phyloP scores from a whole-genome alignment of 202 grass and related monocot species.

The Bolboschoenoplectus hybrid region DNA sequence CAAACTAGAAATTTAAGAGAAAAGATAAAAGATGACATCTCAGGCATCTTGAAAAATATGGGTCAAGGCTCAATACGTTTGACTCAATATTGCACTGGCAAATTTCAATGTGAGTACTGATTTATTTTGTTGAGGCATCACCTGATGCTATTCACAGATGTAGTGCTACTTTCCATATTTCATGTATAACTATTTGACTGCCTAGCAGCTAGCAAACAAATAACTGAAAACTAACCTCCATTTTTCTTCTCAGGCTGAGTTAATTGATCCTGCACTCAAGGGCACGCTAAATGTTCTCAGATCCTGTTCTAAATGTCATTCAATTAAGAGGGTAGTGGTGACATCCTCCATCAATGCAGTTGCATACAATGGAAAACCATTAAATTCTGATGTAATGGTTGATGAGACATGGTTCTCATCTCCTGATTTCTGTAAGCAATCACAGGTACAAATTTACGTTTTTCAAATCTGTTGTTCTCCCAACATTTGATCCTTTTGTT shows the following conservation, averaged over 20 bases:
- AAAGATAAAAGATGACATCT: background rate
- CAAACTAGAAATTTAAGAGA: background rate
- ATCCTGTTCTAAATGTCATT: conserved; percentile 37
- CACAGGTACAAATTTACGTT: conserved; percentile 35
- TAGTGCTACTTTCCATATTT: background rate
- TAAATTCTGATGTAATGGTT: conserved; percentile 39
- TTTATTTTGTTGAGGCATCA: background rate
- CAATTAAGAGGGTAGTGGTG: conserved; percentile 39
- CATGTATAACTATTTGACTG: background rate
- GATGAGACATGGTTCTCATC: conserved; percentile 52
- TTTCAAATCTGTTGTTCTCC: background rate
- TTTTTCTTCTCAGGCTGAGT: conserved; percentile 36
- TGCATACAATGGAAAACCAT: conserved; percentile 21
- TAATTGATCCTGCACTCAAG: conserved; percentile 47
- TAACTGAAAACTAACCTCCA: background rate
- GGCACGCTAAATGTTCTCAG: conserved; percentile 48
- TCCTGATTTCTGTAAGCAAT: conserved; percentile 36
- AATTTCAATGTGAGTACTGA: background rate
- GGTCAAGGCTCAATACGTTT: background rate
- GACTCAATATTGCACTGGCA: background rate
- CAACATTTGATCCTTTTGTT: background rate
- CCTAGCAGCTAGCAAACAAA: background rate
- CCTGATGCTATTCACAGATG: background rate
- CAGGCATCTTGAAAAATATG: background rate
- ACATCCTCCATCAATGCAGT: conserved; percentile 48